These are phyloP conservation scores for Pachyrhizus erosus DNA, from an alignment of 306 rosid genomes.

Conservation along the genomic window DNA sequence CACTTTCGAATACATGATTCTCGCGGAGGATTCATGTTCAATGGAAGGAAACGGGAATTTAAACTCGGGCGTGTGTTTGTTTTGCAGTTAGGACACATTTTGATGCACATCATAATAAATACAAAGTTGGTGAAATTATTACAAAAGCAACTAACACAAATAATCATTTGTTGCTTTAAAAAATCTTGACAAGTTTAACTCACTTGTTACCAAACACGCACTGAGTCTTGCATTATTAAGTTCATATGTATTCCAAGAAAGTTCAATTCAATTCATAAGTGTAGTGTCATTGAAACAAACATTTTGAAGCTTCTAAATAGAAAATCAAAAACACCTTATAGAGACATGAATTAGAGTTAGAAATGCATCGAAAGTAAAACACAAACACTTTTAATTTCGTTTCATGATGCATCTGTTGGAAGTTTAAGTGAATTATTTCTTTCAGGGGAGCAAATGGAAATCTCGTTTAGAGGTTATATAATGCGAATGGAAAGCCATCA, in stretches of 20 bases:
- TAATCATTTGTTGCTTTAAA: too few relatives aligned
- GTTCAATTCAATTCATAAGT: background rate
- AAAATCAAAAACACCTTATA: background rate
- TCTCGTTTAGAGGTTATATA: background rate
- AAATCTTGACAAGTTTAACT: too few relatives aligned
- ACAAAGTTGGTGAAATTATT: too few relatives aligned
- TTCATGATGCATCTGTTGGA: background rate
- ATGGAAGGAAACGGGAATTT: background rate
- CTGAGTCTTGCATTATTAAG: background rate
- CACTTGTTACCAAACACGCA: too few relatives aligned
- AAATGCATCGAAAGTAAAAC: background rate
- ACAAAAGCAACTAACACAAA: too few relatives aligned
- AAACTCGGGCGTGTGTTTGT: background rate
- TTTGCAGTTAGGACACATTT: background rate
- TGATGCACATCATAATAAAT: background rate
- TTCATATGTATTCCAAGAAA: background rate
- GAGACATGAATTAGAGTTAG: background rate
- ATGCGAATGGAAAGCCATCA: slow-evolving; percentile 25
- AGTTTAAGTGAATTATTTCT: slow-evolving; percentile 1
- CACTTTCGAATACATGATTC: background rate
- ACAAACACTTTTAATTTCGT: background rate
- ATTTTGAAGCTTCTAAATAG: background rate
- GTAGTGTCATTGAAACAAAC: background rate
- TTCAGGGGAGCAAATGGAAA: background rate
- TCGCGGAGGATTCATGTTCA: background rate